Evolutionary conservation across 352 stramenopile genomes (phyloP), one percentile per base, ranked within the genome.

Genomic region (Saprolegnia parasitica): DNA sequence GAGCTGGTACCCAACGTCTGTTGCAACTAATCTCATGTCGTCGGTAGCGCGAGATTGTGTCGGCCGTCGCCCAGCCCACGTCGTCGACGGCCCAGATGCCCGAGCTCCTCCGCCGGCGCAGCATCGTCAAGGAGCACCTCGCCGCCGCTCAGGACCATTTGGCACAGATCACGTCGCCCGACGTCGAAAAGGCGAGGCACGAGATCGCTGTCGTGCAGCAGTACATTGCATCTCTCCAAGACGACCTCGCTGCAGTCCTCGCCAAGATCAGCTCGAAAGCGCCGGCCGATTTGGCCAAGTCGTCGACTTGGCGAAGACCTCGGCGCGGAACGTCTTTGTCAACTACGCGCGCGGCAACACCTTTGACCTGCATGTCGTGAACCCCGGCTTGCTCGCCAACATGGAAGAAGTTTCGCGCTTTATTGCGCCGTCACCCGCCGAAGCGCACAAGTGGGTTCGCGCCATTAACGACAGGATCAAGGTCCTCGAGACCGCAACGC

Each of bases 151-250:
- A 70, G 47, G 63, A 70, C n/a, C 11, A 61, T 11, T 39, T 62
- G 20, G 63, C 46, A 18, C 15, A 21, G 8, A 10, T 61, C 8
- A 52, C 35, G 40, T 26, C 24, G 15, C 50, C 29, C 9, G 55
- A 68, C 11, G 20, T 52, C 5, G n/a, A 18, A 6, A 54, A 52
- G 23, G 8, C 24, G 3, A 35, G 1, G n/a, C 24, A 46, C 8
- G 63, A 70, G 21, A 39, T 61, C 5, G 29, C 45, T 5, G 55
- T 70, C 29, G 20, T 70, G 5, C 45, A 70, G 32, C 32, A 52
- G 45, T 70, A 70, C 39, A 70, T 70, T 57, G 63, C 23, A 5
- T 42, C 63, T 4, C 42, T 70, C 37, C 47, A 70, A 37, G 63
- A 24, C 13, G 63, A 70, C 54, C 39, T 70, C n/a, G 37, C 20